Base-by-base conservation (phyloP, 164 flowering plant species). In the Echeveria elegans region DNA sequence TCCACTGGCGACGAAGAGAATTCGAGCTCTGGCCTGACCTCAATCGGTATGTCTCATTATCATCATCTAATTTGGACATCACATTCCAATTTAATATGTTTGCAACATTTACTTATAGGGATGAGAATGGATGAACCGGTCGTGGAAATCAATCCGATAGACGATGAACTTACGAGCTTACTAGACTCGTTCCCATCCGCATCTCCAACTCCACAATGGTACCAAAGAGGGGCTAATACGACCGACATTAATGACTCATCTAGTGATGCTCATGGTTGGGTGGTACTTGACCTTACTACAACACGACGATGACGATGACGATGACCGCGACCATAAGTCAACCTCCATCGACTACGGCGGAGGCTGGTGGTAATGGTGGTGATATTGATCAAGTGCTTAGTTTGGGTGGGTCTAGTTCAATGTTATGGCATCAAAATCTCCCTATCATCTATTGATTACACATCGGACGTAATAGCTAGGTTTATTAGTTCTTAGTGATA, bases 111-210 rank as follows among this genome's bases (percentile, higher is more conserved):
- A 26, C 28, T 10, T 53, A 9, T 14, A 56, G 61, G 61, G 6
- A 14, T 56, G 32, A 28, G 31, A 28, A 28, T 56, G 61, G 61
- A 26, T 32, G 61, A 56, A 19, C 61, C 61, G 4, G 32, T 56
- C 5, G 61, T 56, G 32, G 61, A 56, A 11, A 56, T 56, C 18
- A 56, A 56, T 23, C 61, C 61, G 7, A 4, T 56, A 19, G 61
- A 56, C 19, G 61, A 56, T 56, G 61, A 56, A 56, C 32, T 56
- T 29, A 56, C 61, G 61, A 56, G 61, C 19, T 56, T 56, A 56
- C 31, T 56, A 29, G 61, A 56, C 16, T 56, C 61, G 0, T 56
- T 56, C 32, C 61, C 61, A 11, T 26, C 61, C 19, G 61, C 61
- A 56, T 56, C 61, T 1, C 61, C 61, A 56, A 56, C 34, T 3